phyloP scores from a whole-genome alignment of 495 filamentous ascomycete genomes.

The Podospora pseudopauciseta region DNA sequence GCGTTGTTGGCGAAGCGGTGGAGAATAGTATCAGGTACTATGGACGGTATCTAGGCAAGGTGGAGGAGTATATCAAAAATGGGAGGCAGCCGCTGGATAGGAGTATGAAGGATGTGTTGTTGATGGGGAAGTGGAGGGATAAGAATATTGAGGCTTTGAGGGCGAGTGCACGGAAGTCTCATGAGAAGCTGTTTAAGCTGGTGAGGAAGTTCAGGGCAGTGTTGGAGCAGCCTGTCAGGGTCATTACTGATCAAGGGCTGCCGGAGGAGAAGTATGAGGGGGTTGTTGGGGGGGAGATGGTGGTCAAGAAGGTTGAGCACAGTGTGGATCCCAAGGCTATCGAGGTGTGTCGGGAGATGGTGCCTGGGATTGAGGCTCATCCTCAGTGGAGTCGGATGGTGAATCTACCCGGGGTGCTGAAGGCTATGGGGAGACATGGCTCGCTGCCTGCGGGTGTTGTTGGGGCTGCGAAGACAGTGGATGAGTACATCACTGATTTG shows the following conservation, averaged over 20 bases:
- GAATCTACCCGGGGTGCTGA: conserved; percentile 61
- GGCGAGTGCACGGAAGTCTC: conserved; percentile 85
- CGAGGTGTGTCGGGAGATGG: conserved; percentile 47
- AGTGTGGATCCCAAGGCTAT: conserved; percentile 30
- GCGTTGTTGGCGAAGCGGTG: conserved; percentile 55
- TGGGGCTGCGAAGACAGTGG: conserved; percentile 57
- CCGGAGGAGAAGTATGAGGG: conserved; percentile 45
- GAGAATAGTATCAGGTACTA: conserved; percentile 75
- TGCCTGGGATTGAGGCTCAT: conserved; percentile 56
- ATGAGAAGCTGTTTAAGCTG: conserved; percentile 85
- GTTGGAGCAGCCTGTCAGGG: conserved; percentile 66
- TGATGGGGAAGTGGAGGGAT: conserved; percentile 93
- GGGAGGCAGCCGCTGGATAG: conserved; percentile 70
- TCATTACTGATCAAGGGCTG: conserved; percentile 61
- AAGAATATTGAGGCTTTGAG: conserved; percentile 84
- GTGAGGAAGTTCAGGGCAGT: conserved; percentile 81
- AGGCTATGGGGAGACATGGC: conserved; percentile 46
- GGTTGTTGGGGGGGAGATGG: conserved; percentile 32
- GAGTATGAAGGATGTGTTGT: conserved; percentile 79
- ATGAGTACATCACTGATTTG: conserved; percentile 63
- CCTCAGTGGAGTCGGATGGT: conserved; percentile 60
- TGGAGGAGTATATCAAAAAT: conserved; percentile 58
- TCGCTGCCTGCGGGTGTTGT: conserved; percentile 49
- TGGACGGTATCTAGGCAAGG: conserved; percentile 59
- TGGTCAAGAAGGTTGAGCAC: background rate